phyloP scores from a whole-genome alignment of 768 basidiomycete genomes.

The Antrodiella citrinella region DNA sequence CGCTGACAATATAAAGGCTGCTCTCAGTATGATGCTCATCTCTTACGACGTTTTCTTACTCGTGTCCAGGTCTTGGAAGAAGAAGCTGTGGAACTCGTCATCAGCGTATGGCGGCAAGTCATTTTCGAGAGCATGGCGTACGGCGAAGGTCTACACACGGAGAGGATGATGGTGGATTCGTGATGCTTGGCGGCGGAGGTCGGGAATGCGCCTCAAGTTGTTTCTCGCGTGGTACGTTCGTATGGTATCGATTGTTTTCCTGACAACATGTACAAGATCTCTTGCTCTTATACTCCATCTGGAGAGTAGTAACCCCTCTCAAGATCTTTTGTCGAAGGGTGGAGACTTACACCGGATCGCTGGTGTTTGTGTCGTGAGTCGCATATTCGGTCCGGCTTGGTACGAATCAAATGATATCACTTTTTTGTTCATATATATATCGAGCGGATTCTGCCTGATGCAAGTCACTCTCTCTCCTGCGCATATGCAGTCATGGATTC shows the following conservation, averaged over 20 bases:
- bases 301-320: background rate
- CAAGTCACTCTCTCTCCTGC: too few species aligned
- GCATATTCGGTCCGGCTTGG: conserved; percentile 7
- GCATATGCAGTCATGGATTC: too few species aligned
- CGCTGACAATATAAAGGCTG: background rate
- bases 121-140: conserved; percentile 95
- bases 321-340: too few species aligned
- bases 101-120: conserved; percentile 83
- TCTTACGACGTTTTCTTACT: conserved; percentile 1
- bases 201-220: background rate
- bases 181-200: background rate
- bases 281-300: conserved; percentile 7
- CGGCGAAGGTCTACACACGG: conserved; percentile 81
- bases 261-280: conserved; percentile 21
- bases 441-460: background rate
- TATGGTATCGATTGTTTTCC: conserved; percentile 18
- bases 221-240: conserved; percentile 21
- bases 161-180: conserved; percentile 72
- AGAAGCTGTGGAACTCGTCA: conserved; percentile 74
- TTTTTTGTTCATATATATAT: conserved; percentile 1
- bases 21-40: background rate
- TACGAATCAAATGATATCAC: conserved; percentile 6
- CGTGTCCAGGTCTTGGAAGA: conserved; percentile 76
- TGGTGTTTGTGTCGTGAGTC: conserved; percentile 10
- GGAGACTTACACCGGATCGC: too few species aligned